Conservation (phyloP, 495 filamentous ascomycete species). For the Penicillium tannophilum region DNA sequence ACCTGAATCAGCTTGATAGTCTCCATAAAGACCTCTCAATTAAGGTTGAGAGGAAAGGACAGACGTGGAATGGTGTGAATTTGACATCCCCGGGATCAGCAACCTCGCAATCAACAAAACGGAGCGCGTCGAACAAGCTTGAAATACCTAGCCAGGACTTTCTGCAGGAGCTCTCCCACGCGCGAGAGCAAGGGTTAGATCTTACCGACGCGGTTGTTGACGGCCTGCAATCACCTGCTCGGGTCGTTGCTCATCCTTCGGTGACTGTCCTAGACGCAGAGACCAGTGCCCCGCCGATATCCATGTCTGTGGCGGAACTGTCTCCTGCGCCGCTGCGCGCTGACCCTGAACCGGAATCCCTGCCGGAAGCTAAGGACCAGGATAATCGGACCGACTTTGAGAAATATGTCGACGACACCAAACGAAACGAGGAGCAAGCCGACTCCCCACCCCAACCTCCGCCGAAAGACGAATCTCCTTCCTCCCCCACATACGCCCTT, state of each 20-base stretch:
- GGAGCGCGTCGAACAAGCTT: slow-evolving; percentile 26
- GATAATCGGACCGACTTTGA: slow-evolving; percentile 45
- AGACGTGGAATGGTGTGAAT: slow-evolving; percentile 59
- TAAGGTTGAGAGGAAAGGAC: slow-evolving; percentile 60
- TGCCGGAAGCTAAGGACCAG: slow-evolving; percentile 14
- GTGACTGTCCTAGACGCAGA: slow-evolving; percentile 16
- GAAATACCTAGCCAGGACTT: slow-evolving; percentile 24
- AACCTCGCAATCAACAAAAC: slow-evolving; percentile 11
- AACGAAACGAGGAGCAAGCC: slow-evolving; percentile 37
- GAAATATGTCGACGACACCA: slow-evolving; percentile 48
- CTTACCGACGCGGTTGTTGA: slow-evolving; percentile 26
- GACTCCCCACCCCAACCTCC: slow-evolving; percentile 39
- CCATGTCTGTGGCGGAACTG: slow-evolving; percentile 40
- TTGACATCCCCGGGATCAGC: slow-evolving; percentile 18
- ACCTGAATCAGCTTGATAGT: slow-evolving; percentile 67
- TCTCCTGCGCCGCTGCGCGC: slow-evolving; percentile 28
- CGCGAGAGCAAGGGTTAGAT: slow-evolving; percentile 16
- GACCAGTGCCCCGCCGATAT: slow-evolving; percentile 18
- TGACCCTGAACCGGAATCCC: slow-evolving; percentile 13
- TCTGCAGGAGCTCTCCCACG: slow-evolving; percentile 21
- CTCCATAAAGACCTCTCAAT: slow-evolving; percentile 60
- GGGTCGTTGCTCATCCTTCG: slow-evolving; percentile 8
- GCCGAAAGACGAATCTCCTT: slow-evolving; percentile 41
- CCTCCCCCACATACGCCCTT: slow-evolving; percentile 29
- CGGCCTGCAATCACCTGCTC: slow-evolving; percentile 18